Percentiles rank a stretch among this genome's conserved stretches.
Conservation (phyloP, 2,329 filamentous ascomycete species). For the Paramyrothecium roridum region DNA sequence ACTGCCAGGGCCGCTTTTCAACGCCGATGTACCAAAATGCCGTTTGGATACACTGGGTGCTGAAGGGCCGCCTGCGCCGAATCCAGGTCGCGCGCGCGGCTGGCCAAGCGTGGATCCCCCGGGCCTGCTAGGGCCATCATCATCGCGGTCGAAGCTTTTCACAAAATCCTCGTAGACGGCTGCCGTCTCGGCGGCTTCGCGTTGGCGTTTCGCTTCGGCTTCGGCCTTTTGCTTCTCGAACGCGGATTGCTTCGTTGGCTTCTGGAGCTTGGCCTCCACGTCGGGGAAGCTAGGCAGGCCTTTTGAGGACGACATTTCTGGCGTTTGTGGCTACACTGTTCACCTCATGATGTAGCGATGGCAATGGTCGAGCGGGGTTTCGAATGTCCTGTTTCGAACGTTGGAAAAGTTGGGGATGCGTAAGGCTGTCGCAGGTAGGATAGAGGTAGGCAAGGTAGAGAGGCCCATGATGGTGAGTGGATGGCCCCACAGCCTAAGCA, state of each 20-base stretch:
- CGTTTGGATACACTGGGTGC: slow-evolving; percentile 43
- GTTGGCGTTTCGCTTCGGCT: slow-evolving; percentile 79
- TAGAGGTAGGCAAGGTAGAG: too few relatives aligned
- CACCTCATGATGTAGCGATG: neutral
- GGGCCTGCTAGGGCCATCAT: slow-evolving; percentile 34
- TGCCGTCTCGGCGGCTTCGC: slow-evolving; percentile 83
- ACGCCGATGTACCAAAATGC: slow-evolving; percentile 59
- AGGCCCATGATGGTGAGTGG: neutral
- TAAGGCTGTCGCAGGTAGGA: too few relatives aligned
- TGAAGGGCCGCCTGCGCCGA: slow-evolving; percentile 19
- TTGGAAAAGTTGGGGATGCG: too few relatives aligned
- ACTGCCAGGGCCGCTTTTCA: slow-evolving; percentile 61
- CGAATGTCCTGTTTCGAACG: too few relatives aligned
- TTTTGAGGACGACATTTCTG: slow-evolving; percentile 44
- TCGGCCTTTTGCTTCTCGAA: slow-evolving; percentile 89
- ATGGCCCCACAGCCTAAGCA: neutral
- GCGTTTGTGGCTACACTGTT: neutral
- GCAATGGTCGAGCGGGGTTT: neutral
- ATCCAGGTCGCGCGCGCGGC: slow-evolving; percentile 20
- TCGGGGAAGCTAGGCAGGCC: slow-evolving; percentile 62
- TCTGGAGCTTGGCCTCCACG: slow-evolving; percentile 72
- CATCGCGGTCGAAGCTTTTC: slow-evolving; percentile 69
- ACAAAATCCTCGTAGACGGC: slow-evolving; percentile 86
- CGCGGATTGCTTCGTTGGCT: slow-evolving; percentile 77
- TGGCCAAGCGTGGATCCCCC: slow-evolving; percentile 9